These are phyloP conservation scores for Fusarium sterilihyphosum DNA, from an alignment of 2,329 filamentous ascomycete species.

Conservation along the genomic window DNA sequence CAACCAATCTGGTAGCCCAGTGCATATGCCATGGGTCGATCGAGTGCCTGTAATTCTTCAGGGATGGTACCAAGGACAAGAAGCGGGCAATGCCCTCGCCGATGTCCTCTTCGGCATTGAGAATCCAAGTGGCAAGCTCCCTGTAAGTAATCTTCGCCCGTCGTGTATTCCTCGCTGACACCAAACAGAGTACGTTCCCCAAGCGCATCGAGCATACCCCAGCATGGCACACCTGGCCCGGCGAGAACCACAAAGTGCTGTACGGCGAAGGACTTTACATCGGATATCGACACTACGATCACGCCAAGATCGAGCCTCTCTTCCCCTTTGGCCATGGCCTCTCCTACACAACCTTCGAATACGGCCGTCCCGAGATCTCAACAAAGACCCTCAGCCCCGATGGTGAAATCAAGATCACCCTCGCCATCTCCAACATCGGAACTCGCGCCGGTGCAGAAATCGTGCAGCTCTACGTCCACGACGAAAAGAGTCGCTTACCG, in stretches of 20 bases:
- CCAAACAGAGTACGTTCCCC: conserved; percentile 70
- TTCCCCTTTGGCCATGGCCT: conserved; percentile 81
- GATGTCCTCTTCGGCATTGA: conserved; percentile 75
- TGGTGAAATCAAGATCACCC: conserved; percentile 55
- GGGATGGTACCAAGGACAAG: conserved; percentile 63
- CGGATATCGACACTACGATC: conserved; percentile 79
- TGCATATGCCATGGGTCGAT: conserved; percentile 74
- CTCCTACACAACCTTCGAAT: conserved; percentile 76
- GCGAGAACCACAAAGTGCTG: conserved; percentile 72
- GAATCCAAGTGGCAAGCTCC: conserved; percentile 75
- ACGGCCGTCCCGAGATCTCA: conserved; percentile 65
- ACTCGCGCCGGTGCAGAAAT: conserved; percentile 67
- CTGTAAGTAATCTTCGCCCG: conserved; percentile 52
- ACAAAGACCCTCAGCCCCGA: conserved; percentile 51
- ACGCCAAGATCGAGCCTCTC: conserved; percentile 64
- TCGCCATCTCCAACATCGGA: conserved; percentile 66
- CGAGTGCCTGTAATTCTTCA: conserved; percentile 74
- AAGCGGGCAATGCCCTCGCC: conserved; percentile 74
- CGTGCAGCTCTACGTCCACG: conserved; percentile 75
- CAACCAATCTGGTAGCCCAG: conserved; percentile 54
- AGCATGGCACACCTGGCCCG: conserved; percentile 77
- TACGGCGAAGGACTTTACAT: conserved; percentile 80
- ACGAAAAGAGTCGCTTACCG: conserved; percentile 69
- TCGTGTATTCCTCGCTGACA: not conserved
- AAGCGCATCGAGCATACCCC: conserved; percentile 71